phyloP scores from a whole-genome alignment of 306 rosid species.

The Cucumis cinereus region DNA sequence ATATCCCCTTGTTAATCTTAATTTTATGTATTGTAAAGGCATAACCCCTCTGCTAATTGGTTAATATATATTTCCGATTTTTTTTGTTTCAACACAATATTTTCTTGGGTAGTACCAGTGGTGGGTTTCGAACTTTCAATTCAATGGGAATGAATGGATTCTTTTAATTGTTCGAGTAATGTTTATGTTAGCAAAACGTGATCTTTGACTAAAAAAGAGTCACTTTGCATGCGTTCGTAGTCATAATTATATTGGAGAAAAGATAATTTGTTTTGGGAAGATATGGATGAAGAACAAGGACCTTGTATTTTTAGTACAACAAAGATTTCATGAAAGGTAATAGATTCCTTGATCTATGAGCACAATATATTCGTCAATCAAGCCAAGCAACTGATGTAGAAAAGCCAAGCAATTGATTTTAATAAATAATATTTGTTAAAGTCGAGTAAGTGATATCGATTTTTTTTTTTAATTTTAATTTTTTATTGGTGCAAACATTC shows the following conservation, averaged over 20 bases:
- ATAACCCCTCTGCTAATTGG: too few relatives aligned
- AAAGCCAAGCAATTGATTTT: background rate
- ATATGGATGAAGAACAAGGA: background rate
- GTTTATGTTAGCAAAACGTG: background rate
- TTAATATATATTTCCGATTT: too few relatives aligned
- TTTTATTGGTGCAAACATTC: background rate
- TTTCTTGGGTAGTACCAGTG: background rate
- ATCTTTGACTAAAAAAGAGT: background rate
- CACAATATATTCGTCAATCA: background rate
- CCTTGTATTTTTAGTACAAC: background rate
- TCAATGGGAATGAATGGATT: background rate
- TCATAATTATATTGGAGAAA: background rate
- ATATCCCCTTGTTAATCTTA: too few relatives aligned
- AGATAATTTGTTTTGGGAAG: background rate
- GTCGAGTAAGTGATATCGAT: background rate
- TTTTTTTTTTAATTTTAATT: too few relatives aligned
- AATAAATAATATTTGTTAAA: background rate
- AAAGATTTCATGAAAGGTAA: background rate
- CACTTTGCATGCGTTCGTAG: too few relatives aligned
- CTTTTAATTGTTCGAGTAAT: background rate
- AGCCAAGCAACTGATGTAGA: background rate
- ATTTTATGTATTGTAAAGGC: too few relatives aligned
- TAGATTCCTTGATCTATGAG: background rate
- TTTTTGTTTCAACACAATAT: too few relatives aligned
- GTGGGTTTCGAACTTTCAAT: background rate